Evolutionary conservation across 306 rosid genomes (phyloP).

Genomic region (Acmispon strigosus): DNA sequence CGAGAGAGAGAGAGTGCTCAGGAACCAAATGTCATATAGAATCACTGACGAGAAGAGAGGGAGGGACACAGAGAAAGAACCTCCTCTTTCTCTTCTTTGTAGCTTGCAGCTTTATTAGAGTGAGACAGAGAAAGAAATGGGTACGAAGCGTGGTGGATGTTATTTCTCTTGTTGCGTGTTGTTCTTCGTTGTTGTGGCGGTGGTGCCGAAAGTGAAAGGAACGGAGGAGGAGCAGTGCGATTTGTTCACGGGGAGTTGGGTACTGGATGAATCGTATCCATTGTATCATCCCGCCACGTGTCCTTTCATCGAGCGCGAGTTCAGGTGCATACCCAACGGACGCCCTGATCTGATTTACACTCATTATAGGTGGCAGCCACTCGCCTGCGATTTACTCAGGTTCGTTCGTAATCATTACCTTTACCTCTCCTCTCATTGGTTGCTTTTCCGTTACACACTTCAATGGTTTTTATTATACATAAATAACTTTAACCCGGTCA

Average conservation of each 20-base stretch:
- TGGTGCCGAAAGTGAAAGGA: neutral
- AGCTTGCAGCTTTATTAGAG: too few species aligned
- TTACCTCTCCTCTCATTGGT: neutral
- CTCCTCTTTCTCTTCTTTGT: too few species aligned
- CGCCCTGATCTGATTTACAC: constrained; percentile 64
- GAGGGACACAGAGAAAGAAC: too few species aligned
- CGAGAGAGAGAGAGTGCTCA: too few species aligned
- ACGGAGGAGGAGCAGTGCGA: constrained; percentile 36
- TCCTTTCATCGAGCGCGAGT: constrained; percentile 73
- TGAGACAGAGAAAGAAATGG: constrained; percentile 6
- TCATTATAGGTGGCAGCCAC: constrained; percentile 81
- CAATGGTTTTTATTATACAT: neutral
- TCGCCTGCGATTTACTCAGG: constrained; percentile 53
- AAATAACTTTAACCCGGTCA: too few species aligned
- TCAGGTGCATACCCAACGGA: constrained; percentile 64
- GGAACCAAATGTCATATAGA: too few species aligned
- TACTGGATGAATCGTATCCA: constrained; percentile 53
- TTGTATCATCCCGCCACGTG: constrained; percentile 44
- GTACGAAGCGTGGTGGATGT: neutral
- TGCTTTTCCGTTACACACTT: neutral
- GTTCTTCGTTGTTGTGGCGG: neutral
- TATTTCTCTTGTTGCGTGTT: neutral
- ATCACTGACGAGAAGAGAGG: too few species aligned
- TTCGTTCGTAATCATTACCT: neutral
- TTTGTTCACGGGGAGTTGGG: constrained; percentile 68